phyloP scores from a whole-genome alignment of 306 rosid genomes.

The Urtica urens region DNA sequence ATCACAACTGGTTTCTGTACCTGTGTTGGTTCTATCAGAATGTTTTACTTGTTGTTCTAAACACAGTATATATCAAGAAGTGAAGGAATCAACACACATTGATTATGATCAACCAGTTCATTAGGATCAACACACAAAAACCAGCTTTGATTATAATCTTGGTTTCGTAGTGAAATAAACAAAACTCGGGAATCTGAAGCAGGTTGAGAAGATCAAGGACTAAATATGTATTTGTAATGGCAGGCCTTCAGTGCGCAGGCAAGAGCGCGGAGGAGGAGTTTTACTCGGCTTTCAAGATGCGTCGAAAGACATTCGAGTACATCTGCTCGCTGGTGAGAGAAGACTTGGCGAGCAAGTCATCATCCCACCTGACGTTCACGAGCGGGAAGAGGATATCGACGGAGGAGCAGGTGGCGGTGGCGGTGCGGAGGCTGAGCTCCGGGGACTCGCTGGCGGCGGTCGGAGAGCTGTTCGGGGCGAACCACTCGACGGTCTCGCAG shows the following conservation, averaged over 20 bases:
- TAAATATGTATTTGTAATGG: no score
- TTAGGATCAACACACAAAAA: no score
- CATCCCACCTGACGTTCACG: constrained; percentile 45
- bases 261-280: constrained; percentile 38
- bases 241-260: constrained; percentile 44
- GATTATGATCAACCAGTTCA: no score
- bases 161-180: no score
- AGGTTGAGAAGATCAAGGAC: no score
- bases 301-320: constrained; percentile 61
- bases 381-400: constrained; percentile 48
- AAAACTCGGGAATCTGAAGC: no score
- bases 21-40: no score
- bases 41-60: no score
- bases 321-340: constrained; percentile 80
- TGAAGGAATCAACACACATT: no score
- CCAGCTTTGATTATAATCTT: no score
- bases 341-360: constrained; percentile 51
- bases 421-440: constrained; percentile 73
- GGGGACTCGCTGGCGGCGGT: constrained; percentile 73
- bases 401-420: constrained; percentile 70
- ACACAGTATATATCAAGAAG: no score
- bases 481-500: constrained; percentile 82
- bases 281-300: constrained; percentile 44
- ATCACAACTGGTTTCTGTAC: no score
- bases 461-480: constrained; percentile 57